phyloP scores from a whole-genome alignment of 768 basidiomycete genomes.

The Leccinum incarnatum region DNA sequence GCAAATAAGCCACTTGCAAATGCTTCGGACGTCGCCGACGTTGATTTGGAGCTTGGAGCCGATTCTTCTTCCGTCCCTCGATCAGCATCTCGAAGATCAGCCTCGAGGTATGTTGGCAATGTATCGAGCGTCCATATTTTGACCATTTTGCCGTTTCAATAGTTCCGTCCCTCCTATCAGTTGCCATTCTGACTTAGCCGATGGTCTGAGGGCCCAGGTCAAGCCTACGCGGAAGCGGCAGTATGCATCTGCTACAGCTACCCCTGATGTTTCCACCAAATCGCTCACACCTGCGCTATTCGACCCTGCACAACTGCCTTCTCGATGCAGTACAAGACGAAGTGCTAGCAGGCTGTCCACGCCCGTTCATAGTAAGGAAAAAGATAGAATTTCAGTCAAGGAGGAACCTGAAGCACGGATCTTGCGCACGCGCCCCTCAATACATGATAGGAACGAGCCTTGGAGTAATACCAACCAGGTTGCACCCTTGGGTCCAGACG shows the following conservation, averaged over 20 bases:
- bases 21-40: constrained; percentile 45
- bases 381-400: constrained; percentile 43
- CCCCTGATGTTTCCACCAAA: constrained; percentile 48
- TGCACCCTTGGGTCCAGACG: constrained; percentile 57
- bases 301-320: constrained; percentile 28
- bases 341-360: constrained; percentile 33
- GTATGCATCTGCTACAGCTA: constrained; percentile 41
- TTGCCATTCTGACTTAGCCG: constrained; percentile 28
- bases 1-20: constrained; percentile 47
- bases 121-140: constrained; percentile 6
- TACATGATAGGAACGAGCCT: constrained; percentile 36
- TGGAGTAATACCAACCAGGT: constrained; percentile 41
- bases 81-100: constrained; percentile 27
- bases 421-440: constrained; percentile 47
- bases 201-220: constrained; percentile 36
- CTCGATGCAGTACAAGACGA: constrained; percentile 24
- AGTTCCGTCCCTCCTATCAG: constrained; percentile 29
- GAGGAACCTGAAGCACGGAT: constrained; percentile 49
- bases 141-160: constrained; percentile 7
- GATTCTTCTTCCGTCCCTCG: constrained; percentile 21
- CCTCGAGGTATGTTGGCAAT: constrained; percentile 23
- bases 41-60: constrained; percentile 50
- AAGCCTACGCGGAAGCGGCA: constrained; percentile 58
- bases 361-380: constrained; percentile 34
- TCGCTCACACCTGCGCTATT: constrained; percentile 34